These are phyloP conservation scores for Solanum medicagineum DNA, from an alignment of 257 asterid species.

Conservation along the genomic window DNA sequence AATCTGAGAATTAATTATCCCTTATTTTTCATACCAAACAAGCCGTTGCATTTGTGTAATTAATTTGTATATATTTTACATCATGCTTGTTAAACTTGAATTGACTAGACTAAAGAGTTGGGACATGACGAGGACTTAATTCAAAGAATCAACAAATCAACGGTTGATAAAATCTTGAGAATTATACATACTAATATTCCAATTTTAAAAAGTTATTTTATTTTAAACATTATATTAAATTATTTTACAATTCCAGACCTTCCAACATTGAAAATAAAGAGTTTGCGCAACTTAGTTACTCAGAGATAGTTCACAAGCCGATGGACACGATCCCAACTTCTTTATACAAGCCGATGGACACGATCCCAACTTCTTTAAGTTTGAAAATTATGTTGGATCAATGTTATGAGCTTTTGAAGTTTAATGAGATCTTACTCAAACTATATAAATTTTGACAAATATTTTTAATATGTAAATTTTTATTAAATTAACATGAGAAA, in stretches of 20 bases:
- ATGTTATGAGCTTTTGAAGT: too few species aligned
- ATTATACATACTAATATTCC: neutral
- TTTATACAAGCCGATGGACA: neutral
- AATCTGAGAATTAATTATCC: too few species aligned
- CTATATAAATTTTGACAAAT: neutral
- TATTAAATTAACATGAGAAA: too few species aligned
- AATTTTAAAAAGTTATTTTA: neutral
- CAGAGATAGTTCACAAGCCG: too few species aligned
- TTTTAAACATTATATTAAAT: neutral
- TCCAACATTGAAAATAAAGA: too few species aligned
- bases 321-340: too few species aligned
- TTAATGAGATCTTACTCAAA: neutral
- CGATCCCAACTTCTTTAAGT: neutral
- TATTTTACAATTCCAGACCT: too few species aligned
- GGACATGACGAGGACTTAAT: neutral
- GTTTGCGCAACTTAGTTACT: too few species aligned
- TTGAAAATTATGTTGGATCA: neutral
- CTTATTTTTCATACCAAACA: too few species aligned
- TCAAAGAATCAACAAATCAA: neutral
- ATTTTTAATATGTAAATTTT: too few species aligned
- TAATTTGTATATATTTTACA: neutral
- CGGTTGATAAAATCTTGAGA: neutral
- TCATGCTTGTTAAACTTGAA: neutral
- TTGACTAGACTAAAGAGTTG: neutral
- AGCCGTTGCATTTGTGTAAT: neutral